Base-by-base conservation (phyloP, 1,139 yeast species). In the Meyerozyma elateridarum region DNA sequence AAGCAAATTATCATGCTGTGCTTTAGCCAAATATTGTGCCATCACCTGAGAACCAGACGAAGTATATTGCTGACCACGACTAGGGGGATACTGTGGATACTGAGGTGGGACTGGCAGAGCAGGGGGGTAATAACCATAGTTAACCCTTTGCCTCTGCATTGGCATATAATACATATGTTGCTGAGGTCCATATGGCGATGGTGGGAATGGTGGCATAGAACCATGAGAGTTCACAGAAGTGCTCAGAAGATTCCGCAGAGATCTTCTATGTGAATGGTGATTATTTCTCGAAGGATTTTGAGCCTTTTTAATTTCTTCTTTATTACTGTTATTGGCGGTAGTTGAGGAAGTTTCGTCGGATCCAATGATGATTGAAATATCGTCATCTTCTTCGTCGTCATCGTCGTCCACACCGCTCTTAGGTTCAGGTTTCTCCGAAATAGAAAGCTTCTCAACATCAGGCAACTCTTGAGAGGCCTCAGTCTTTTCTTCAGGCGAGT, bases 1-100 rank as follows among this genome's bases (percentile, higher is more conserved):
- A 44, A 75, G 54, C 49, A 73, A 56, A 32, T 68, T 72, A 31
- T 76, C 81, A 38, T 76, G 79, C 47, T 79, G 88, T 7, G 81
- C 64, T 49, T 77, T 81, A 9, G 85, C 85, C 44, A 82, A 61
- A 48, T 80, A 82, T 49, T 81, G 88, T 0, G 85, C 82, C 84
- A 82, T 78, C 6, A 81, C 85, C 45, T 79, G 84, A 1, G 84
- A 76, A 4, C 88, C 88, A 6, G 81, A 74, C 8, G 75, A 65
- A 2, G 71, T 55, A 38, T 51, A 56, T 27, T 32, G 32, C 19
- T 36, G 31, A 13, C 15, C 29, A 6, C 18, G 15, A 13, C 31
- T 9, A 16, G 20, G 33, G 12, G 18, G 34, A n/a, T 25, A 26
- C 11, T 30, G 25, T 11, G 12, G 12, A 7, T 19, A 24, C 21